These are phyloP conservation scores for Scorias spongiosa DNA, from an alignment of 2,329 filamentous ascomycete species.

Conservation along the genomic window DNA sequence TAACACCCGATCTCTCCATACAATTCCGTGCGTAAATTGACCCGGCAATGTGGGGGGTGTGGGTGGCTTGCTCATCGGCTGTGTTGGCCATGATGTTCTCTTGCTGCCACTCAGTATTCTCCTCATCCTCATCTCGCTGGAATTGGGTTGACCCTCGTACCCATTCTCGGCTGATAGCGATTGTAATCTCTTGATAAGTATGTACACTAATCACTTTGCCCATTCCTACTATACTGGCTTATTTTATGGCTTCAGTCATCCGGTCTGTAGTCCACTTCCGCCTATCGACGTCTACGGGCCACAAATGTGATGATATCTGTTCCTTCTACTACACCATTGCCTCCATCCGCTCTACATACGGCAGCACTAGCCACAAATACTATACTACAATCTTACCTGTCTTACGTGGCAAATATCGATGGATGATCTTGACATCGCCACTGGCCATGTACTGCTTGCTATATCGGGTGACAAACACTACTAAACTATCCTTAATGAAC, in stretches of 20 bases:
- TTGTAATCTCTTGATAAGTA: conserved; percentile 4
- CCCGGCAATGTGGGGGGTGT: conserved; percentile 2
- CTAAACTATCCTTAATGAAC: conserved; percentile 3
- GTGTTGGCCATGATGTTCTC: background rate
- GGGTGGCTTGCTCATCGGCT: conserved; percentile 2
- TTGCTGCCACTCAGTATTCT: background rate
- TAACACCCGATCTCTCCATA: conserved; percentile 1
- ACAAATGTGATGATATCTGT: conserved; percentile 1
- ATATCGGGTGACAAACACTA: conserved; percentile 1
- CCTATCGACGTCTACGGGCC: conserved; percentile 1
- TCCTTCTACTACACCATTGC: conserved; percentile 1
- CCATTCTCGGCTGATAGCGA: conserved; percentile 5
- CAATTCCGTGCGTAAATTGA: conserved; percentile 2
- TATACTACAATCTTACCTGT: background rate
- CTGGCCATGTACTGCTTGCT: conserved; percentile 2
- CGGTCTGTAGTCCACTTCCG: conserved; percentile 4
- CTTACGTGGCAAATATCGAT: conserved; percentile 2
- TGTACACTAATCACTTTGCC: conserved; percentile 1
- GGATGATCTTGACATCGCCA: conserved; percentile 3
- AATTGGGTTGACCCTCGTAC: conserved; percentile 3
- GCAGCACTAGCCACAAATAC: background rate
- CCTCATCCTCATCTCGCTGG: conserved; percentile 2
- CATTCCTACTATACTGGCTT: conserved; percentile 1
- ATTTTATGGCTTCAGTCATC: conserved; percentile 3
- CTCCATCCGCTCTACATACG: conserved; percentile 1